Percentiles rank a stretch among this genome's conserved stretches.
phyloP scores from a whole-genome alignment of 306 rosid genomes.

The Casuarina glauca region DNA sequence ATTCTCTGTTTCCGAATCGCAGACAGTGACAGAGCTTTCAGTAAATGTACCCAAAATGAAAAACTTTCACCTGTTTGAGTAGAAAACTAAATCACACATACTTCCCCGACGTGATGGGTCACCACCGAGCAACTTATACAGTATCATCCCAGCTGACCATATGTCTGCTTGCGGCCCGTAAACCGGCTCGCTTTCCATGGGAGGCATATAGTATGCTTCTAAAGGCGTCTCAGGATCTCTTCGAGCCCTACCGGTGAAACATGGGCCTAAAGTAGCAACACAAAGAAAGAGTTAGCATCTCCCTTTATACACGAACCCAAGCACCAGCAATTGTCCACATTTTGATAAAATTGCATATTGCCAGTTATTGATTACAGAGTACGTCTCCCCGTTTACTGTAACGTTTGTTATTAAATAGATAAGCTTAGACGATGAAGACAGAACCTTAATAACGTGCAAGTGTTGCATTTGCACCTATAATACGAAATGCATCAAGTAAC shows the following conservation, averaged over 20 bases:
- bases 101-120: conserved; percentile 97
- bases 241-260: conserved; percentile 77
- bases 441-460: not conserved
- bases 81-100: conserved; percentile 21
- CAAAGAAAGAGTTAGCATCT: conserved; percentile 24
- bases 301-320: not conserved
- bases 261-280: conserved; percentile 58
- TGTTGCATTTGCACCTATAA: not conserved
- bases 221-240: no score
- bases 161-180: conserved; percentile 95
- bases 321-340: not conserved
- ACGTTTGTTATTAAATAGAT: not conserved
- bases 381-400: not conserved
- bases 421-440: not conserved
- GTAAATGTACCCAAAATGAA: conserved; percentile 32
- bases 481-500: not conserved
- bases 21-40: conserved; percentile 34
- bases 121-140: conserved; percentile 84
- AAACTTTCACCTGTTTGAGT: not conserved
- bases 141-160: conserved; percentile 92
- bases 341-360: not conserved
- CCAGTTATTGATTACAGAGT: not conserved
- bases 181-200: conserved; percentile 88
- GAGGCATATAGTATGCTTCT: conserved; percentile 93
- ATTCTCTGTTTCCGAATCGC: conserved; percentile 83